Conservation (phyloP, 2,329 filamentous ascomycete species). For the Colletotrichum destructivum region DNA sequence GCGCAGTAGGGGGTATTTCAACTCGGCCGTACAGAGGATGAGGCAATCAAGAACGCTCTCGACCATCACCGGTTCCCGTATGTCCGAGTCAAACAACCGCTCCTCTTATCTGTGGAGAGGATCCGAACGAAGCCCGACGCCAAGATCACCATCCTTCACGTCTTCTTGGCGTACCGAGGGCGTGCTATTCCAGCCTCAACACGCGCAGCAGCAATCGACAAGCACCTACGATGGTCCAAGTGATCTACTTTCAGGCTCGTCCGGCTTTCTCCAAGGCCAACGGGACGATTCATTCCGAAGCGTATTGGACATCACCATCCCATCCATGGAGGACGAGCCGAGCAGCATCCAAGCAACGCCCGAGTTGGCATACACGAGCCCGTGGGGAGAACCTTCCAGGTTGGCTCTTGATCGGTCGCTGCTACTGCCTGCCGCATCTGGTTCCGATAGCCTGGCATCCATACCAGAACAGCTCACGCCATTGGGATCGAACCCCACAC, state of each 20-base stretch:
- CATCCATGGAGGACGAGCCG: conserved; percentile 41
- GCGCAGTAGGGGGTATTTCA: conserved; percentile 39
- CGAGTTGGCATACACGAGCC: conserved; percentile 43
- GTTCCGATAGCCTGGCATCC: conserved; percentile 38
- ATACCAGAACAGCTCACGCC: conserved; percentile 40
- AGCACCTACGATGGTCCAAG: conserved; percentile 45
- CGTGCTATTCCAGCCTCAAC: conserved; percentile 24
- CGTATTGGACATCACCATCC: conserved; percentile 50
- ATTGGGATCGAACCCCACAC: conserved; percentile 32
- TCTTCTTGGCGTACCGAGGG: conserved; percentile 37
- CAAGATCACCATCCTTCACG: conserved; percentile 25
- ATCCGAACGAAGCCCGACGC: conserved; percentile 28
- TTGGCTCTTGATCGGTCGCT: conserved; percentile 17
- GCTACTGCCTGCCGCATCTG: conserved; percentile 17
- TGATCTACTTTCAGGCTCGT: conserved; percentile 37
- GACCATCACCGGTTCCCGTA: conserved; percentile 38
- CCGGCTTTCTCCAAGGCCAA: conserved; percentile 42
- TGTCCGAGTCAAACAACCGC: conserved; percentile 35
- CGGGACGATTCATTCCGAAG: conserved; percentile 48
- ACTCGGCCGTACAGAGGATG: conserved; percentile 36
- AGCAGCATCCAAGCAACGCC: conserved; percentile 47
- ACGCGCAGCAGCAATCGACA: conserved; percentile 28
- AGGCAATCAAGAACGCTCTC: conserved; percentile 40
- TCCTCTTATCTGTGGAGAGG: conserved; percentile 34
- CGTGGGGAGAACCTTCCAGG: conserved; percentile 39